Base-by-base conservation (phyloP, 768 basidiomycete genomes). In the Naganishia randhawae region DNA sequence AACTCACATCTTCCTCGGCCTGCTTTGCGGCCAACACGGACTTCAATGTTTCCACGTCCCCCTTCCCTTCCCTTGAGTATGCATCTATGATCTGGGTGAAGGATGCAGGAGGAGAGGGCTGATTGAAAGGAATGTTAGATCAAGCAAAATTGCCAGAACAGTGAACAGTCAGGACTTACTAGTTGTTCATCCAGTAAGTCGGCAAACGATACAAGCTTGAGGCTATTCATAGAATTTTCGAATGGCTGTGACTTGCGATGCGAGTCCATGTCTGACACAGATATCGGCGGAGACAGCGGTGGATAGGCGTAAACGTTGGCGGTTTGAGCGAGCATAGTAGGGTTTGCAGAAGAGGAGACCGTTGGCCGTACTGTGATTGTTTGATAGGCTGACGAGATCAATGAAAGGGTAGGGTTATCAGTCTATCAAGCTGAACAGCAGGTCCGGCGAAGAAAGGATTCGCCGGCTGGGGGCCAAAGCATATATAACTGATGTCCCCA, bases 1-100 rank as follows among this genome's bases (percentile, higher is more conserved):
- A 39, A 74, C 85, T 48, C 71, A 91, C 91, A 85, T 95, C 89
- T 77, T 96, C 93, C 78, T 96, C 93, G 14, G 93, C 88, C 52
- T 87, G 85, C 83, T 96, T 96, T 75, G 92, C 92, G 69, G 89
- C 91, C 57, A 96, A 83, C 85, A 96, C 89, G 72, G 91, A 86
- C 39, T 95, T 84, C 25, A 96, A 83, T 86, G 94, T 89, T 63
- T 94, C 91, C 27, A 92, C 85, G 83, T 96, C 93, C 50, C 91
- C 92, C 69, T 93, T 90, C 69, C 93, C 93, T 75, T 88, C 90
- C 42, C 86, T 81, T 66, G 85, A 84, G 82, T 94, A 96, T 9
- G 92, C 92, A 42, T 85, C 84, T 29, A 96, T 86, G 50, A 96
- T 92, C 73, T 93, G 91, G 54, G 89, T 85, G 50, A 96, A 83